Base-by-base conservation (phyloP, 2,329 filamentous ascomycete genomes). In the Talaromyces sp. region DNA sequence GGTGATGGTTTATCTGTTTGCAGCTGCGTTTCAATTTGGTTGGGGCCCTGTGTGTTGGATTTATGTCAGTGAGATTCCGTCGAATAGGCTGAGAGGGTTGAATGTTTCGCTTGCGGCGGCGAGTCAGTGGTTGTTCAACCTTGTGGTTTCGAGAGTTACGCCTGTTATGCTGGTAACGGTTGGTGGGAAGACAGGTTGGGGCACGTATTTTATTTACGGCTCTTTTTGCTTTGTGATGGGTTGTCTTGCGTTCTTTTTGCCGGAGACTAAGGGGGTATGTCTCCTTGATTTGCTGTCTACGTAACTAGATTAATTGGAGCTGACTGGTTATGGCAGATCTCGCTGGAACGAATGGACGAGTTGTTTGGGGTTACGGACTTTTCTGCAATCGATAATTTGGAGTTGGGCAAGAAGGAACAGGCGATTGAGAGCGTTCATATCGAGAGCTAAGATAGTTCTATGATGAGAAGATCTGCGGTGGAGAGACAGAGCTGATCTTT, bases 21-120 rank as follows among this genome's bases (percentile, higher is more conserved):
- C 37, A 33, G 22, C 33, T 8, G 49, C 43, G 27, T 66, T 49
- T 11, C 57, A 62, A 50, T 67, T 56, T 45, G 86, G 85, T 13
- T 90, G 88, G 88, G 88, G 88, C 1, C 87, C 87, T 0, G 86
- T 86, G 24, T 89, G 87, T 75, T 90, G 89, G 88, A 89, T 90
- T 69, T 86, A 90, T 69, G 85, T 89, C 1, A 84, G 84, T 37
- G 89, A 91, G 73, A 90, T 91, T 64, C 88, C 88, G 0, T 87
- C 87, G 1, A 85, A 87, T 0, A 81, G 88, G 43, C 81, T 91
- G 4, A 81, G 89, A 59, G 85, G 84, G 35, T 78, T 88, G 69
- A 90, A 90, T 69, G 88, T 91, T 1, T 85, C 87, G 2, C 80
- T 91, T 33, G 88, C 83, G 0, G 88, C 89, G 0, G 86, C 85